Evolutionary conservation across 228 moss, liverwort and hornwort genomes (phyloP).

Genomic region (Sphagnum fallax): DNA sequence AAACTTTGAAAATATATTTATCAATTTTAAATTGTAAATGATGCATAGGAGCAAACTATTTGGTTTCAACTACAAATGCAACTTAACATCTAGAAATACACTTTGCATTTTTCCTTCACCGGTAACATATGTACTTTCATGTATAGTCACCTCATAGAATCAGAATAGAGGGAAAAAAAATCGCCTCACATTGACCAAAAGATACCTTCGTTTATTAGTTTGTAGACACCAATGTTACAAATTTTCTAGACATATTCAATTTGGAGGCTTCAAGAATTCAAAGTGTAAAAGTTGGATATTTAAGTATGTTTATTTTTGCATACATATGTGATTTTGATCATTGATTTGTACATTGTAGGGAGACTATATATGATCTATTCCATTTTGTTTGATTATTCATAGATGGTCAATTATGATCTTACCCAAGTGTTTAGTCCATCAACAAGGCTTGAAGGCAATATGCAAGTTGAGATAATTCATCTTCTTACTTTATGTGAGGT

Average conservation of each 20-base stretch:
- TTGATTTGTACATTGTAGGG: not conserved
- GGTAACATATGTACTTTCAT: too few relatives aligned
- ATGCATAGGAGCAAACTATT: too few relatives aligned
- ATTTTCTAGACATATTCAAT: not conserved
- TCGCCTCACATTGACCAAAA: too few relatives aligned
- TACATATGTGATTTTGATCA: not conserved
- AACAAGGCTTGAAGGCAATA: conserved; percentile 67
- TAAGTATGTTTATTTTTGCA: not conserved
- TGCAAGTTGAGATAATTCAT: conserved; percentile 86
- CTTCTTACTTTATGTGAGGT: conserved; percentile 82
- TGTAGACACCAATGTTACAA: not conserved
- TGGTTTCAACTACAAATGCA: too few relatives aligned
- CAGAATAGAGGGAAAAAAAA: too few relatives aligned
- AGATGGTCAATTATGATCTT: conserved; percentile 87
- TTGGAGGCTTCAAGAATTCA: not conserved
- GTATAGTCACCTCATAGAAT: too few relatives aligned
- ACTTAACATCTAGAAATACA: too few relatives aligned
- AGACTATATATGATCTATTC: not conserved
- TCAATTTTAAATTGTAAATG: too few relatives aligned
- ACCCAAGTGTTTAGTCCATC: conserved; percentile 72
- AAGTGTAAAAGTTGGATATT: not conserved
- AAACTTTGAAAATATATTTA: too few relatives aligned
- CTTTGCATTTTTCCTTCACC: too few relatives aligned
- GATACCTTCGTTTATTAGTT: too few relatives aligned
- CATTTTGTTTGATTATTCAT: conserved; percentile 6